A percentile compares a stretch with the other conserved stretches of the same genome.
Conservation (phyloP, 2,329 filamentous ascomycete species). For the Alternaria sp. region DNA sequence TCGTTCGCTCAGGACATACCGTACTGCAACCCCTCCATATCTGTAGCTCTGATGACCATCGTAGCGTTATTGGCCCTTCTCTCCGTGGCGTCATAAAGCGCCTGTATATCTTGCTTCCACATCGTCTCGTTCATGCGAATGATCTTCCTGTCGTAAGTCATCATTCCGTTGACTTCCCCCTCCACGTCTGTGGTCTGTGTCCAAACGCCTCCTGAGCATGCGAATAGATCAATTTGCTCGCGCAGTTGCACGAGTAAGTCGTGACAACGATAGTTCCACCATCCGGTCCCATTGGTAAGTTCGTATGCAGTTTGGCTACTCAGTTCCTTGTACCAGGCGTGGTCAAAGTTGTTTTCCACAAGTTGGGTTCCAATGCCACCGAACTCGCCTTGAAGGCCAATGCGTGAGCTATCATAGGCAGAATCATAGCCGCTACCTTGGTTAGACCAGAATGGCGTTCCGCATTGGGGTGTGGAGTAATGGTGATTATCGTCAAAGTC, state of each 20-base stretch:
- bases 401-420: slow-evolving; percentile 63
- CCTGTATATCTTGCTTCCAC: slow-evolving; percentile 69
- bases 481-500: slow-evolving; percentile 75
- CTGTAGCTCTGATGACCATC: not conserved
- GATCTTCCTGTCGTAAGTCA: slow-evolving; percentile 73
- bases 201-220: slow-evolving; percentile 74
- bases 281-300: slow-evolving; percentile 64
- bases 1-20: not conserved
- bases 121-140: slow-evolving; percentile 65
- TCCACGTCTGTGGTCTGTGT: slow-evolving; percentile 80
- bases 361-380: slow-evolving; percentile 74
- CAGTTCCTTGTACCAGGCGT: slow-evolving; percentile 70
- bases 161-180: slow-evolving; percentile 75
- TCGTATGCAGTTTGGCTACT: slow-evolving; percentile 72
- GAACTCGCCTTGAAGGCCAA: slow-evolving; percentile 76
- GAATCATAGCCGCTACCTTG: slow-evolving; percentile 62
- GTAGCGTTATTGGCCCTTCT: slow-evolving; percentile 13
- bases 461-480: slow-evolving; percentile 76
- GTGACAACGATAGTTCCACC: slow-evolving; percentile 73
- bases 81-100: slow-evolving; percentile 63
- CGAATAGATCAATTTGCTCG: slow-evolving; percentile 62
- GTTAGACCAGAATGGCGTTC: slow-evolving; percentile 72
- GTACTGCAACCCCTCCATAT: not conserved
- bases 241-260: slow-evolving; percentile 58
- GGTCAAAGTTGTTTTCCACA: slow-evolving; percentile 57